Percentiles rank a stretch among this genome's conserved stretches.
Evolutionary conservation across 805 yeast genomes (phyloP).

Genomic region (Yamadazyma laniorum): DNA sequence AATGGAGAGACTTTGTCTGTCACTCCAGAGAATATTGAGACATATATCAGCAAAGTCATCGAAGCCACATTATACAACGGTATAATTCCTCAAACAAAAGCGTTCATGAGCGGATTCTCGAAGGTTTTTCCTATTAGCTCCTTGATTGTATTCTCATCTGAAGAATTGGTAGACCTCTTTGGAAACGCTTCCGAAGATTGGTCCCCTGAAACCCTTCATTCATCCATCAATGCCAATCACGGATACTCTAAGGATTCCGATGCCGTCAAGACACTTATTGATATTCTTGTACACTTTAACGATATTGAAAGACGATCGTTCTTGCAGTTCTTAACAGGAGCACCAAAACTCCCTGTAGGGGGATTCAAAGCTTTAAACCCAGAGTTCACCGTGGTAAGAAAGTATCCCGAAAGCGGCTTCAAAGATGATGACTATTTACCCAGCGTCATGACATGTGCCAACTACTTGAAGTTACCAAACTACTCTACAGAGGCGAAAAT

Average conservation of each 20-base stretch:
- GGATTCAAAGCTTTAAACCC: constrained; percentile 86
- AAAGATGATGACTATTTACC: constrained; percentile 81
- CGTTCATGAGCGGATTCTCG: constrained; percentile 79
- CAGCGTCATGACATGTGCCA: constrained; percentile 98
- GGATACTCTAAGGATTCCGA: constrained; percentile 76
- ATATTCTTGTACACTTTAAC: constrained; percentile 56
- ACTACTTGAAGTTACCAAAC: constrained; percentile 84
- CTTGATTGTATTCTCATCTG: constrained; percentile 65
- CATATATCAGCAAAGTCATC: constrained; percentile 55
- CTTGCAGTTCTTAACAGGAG: constrained; percentile 85
- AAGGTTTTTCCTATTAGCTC: constrained; percentile 78
- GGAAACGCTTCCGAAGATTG: constrained; percentile 89
- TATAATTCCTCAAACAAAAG: constrained; percentile 57
- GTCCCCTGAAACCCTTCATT: constrained; percentile 59
- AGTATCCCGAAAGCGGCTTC: constrained; percentile 69
- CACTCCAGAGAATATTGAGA: constrained; percentile 50
- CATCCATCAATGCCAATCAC: constrained; percentile 79
- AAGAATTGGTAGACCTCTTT: constrained; percentile 67
- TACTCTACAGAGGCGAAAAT: constrained; percentile 65
- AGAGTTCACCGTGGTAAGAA: constrained; percentile 80
- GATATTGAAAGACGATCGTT: constrained; percentile 63
- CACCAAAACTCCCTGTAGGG: constrained; percentile 91
- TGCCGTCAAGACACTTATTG: constrained; percentile 59
- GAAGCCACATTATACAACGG: constrained; percentile 65
- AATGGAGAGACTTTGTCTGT: constrained; percentile 55